phyloP scores from a whole-genome alignment of 2,329 filamentous ascomycete genomes.

The Acrodontium crateriforme region DNA sequence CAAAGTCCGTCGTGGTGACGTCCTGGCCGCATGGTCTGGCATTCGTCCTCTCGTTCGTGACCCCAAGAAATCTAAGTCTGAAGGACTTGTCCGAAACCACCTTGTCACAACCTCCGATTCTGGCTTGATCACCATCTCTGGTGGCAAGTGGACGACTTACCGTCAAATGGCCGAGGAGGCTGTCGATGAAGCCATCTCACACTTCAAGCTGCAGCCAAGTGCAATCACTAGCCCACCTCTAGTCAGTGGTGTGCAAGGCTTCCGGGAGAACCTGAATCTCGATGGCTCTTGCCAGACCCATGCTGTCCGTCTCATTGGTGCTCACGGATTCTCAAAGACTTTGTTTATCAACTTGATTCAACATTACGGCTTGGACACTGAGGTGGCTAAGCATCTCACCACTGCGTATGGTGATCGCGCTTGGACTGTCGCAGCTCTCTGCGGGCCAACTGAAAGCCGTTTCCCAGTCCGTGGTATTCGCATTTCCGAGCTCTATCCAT shows the following conservation, averaged over 20 bases:
- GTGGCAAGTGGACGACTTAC: slow-evolving; percentile 89
- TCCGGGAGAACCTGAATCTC: slow-evolving; percentile 57
- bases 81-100: slow-evolving; percentile 79
- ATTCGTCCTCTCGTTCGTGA: slow-evolving; percentile 78
- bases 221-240: slow-evolving; percentile 46
- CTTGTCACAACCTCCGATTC: slow-evolving; percentile 66
- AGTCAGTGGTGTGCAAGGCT: slow-evolving; percentile 53
- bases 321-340: slow-evolving; percentile 77
- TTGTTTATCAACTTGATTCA: slow-evolving; percentile 93
- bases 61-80: slow-evolving; percentile 71
- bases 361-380: slow-evolving; percentile 81
- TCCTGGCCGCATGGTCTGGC: slow-evolving; percentile 81
- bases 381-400: slow-evolving; percentile 78
- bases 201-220: slow-evolving; percentile 46
- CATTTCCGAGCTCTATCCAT: slow-evolving; percentile 70
- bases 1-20: slow-evolving; percentile 69
- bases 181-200: slow-evolving; percentile 63
- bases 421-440: slow-evolving; percentile 77
- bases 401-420: slow-evolving; percentile 83
- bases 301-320: slow-evolving; percentile 65
- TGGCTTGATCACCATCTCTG: slow-evolving; percentile 70
- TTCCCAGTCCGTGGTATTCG: slow-evolving; percentile 75
- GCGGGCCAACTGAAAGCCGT: slow-evolving; percentile 58
- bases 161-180: slow-evolving; percentile 86
- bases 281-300: slow-evolving; percentile 74